A percentile compares a stretch with the other conserved stretches of the same genome.
Conservation (phyloP, 345 rosid species). For the Tarenaya hassleriana region DNA sequence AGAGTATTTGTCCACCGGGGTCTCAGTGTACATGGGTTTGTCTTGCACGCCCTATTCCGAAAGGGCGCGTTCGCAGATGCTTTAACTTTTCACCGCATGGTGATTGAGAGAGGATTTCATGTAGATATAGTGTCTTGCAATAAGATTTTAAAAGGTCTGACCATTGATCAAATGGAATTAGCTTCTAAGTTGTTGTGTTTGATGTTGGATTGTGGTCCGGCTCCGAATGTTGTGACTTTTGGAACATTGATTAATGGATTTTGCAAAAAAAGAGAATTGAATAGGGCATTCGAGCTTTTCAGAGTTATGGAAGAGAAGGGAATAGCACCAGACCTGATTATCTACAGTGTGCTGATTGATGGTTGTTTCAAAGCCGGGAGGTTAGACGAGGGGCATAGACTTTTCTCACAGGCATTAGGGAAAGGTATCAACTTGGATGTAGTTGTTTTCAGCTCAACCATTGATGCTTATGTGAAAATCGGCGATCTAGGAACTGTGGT, state of each 20-base stretch:
- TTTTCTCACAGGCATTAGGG: constrained; percentile 31
- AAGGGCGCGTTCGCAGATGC: constrained; percentile 34
- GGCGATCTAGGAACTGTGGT: constrained; percentile 32
- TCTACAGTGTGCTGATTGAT: constrained; percentile 42
- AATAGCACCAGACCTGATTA: constrained; percentile 35
- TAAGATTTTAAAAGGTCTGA: constrained; percentile 36
- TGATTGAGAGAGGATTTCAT: constrained; percentile 27
- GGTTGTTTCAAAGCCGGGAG: constrained; percentile 41
- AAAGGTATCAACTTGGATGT: constrained; percentile 38
- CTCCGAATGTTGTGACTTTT: constrained; percentile 42
- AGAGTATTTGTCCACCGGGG: constrained; percentile 14
- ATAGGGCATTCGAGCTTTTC: constrained; percentile 34
- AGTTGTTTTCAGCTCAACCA: constrained; percentile 33
- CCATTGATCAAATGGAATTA: constrained; percentile 21
- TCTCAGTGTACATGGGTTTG: constrained; percentile 28
- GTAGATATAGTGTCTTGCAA: constrained; percentile 40
- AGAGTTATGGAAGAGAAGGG: constrained; percentile 29
- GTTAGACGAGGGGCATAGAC: constrained; percentile 36
- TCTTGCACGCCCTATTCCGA: constrained; percentile 33
- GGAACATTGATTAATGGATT: constrained; percentile 39
- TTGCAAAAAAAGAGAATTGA: constrained; percentile 38
- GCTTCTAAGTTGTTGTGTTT: constrained; percentile 31
- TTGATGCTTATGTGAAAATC: constrained; percentile 32
- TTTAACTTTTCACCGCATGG: constrained; percentile 29
- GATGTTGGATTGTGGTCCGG: constrained; percentile 37